A percentile compares a stretch with the other conserved stretches of the same genome.
Conservation (phyloP, 2,329 filamentous ascomycete genomes). For the Fusarium dlaminii region DNA sequence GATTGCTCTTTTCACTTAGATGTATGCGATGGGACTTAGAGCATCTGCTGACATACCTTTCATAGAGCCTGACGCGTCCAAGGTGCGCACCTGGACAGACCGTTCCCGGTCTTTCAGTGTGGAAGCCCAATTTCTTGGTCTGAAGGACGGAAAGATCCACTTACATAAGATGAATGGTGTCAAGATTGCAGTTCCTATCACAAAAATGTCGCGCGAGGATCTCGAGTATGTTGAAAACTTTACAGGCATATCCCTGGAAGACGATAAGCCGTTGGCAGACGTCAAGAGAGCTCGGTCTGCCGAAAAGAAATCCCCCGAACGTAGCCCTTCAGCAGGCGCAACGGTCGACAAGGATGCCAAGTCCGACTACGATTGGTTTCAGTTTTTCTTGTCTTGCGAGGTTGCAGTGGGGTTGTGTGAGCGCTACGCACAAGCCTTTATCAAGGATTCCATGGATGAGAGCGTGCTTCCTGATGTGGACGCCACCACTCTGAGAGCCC, state of each 20-base stretch:
- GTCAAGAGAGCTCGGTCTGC: conserved; percentile 67
- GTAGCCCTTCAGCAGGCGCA: conserved; percentile 62
- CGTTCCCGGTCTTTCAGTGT: conserved; percentile 96
- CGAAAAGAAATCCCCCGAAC: conserved; percentile 40
- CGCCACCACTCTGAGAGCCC: conserved; percentile 79
- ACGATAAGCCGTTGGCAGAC: conserved; percentile 92
- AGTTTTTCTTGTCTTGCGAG: conserved; percentile 94
- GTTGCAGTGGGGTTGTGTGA: conserved; percentile 94
- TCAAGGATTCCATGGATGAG: conserved; percentile 94
- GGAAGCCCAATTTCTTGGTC: conserved; percentile 92
- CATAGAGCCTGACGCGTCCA: conserved; percentile 81
- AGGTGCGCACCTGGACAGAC: conserved; percentile 94
- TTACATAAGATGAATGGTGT: conserved; percentile 98
- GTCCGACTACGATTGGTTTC: conserved; percentile 96
- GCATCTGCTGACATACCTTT: conserved; percentile 17
- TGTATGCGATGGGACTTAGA: not conserved
- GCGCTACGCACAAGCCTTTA: conserved; percentile 89
- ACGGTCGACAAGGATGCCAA: conserved; percentile 69
- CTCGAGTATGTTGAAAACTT: conserved; percentile 91
- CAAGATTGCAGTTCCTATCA: conserved; percentile 94
- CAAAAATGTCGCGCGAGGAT: conserved; percentile 96
- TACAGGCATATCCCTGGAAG: conserved; percentile 90
- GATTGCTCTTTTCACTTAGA: not conserved
- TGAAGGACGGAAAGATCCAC: conserved; percentile 96
- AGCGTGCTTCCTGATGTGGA: conserved; percentile 91